phyloP scores from a whole-genome alignment of 352 stramenopile species.

The Pilasporangium apinafurcum region DNA sequence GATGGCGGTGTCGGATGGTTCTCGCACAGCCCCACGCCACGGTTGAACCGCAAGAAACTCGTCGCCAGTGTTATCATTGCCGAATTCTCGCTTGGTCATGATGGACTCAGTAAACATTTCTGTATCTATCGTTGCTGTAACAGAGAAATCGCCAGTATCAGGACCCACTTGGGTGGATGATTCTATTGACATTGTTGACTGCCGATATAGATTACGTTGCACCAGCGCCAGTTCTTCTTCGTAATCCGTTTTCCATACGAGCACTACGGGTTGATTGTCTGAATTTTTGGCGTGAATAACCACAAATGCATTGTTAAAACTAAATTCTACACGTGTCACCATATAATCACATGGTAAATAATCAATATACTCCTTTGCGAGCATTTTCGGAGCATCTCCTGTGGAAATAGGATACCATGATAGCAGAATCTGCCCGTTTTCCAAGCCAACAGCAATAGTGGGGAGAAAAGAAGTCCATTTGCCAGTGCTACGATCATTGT shows the following conservation, averaged over 20 bases:
- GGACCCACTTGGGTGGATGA: not conserved
- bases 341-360: conserved; percentile 31
- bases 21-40: conserved; percentile 50
- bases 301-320: conserved; percentile 42
- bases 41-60: conserved; percentile 60
- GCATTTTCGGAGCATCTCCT: conserved; percentile 17
- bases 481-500: not conserved
- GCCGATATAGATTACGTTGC: conserved; percentile 6
- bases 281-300: conserved; percentile 35
- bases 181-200: not conserved
- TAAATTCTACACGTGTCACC: conserved; percentile 48
- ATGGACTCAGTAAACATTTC: too few species aligned
- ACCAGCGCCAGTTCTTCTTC: conserved; percentile 53
- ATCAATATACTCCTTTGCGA: conserved; percentile 53
- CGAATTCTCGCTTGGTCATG: not conserved
- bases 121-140: too few species aligned
- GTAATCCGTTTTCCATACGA: conserved; percentile 77
- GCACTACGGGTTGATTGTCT: conserved; percentile 23
- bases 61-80: conserved; percentile 24
- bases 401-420: conserved; percentile 61
- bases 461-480: conserved; percentile 45
- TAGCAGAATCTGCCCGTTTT: conserved; percentile 50
- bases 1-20: conserved; percentile 15
- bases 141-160: too few species aligned
- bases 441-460: conserved; percentile 33